Conservation (phyloP, 2,329 filamentous ascomycete species). For the Aureobasidium pullulans region DNA sequence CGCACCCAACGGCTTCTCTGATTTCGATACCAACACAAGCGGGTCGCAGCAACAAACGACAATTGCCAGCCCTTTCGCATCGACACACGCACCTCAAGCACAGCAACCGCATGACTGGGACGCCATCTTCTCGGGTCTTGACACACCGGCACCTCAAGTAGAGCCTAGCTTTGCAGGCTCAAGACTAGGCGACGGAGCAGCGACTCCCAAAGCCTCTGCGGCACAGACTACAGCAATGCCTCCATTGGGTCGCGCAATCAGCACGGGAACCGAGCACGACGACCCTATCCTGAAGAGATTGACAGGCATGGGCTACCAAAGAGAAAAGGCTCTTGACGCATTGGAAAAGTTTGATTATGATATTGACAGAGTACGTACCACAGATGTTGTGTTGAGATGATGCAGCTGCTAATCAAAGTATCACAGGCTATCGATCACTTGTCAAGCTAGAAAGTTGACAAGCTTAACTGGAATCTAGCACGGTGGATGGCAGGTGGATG, state of each 20-base stretch:
- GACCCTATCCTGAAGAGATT: slow-evolving; percentile 86
- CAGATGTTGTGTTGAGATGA: background rate
- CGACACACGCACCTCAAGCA: slow-evolving; percentile 20
- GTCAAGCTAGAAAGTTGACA: slow-evolving; percentile 13
- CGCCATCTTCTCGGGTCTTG: slow-evolving; percentile 78
- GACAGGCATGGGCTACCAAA: slow-evolving; percentile 79
- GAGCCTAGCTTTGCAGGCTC: background rate
- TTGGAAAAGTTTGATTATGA: slow-evolving; percentile 96
- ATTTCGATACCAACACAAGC: slow-evolving; percentile 19
- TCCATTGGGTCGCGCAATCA: slow-evolving; percentile 59
- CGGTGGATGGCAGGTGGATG: slow-evolving; percentile 1
- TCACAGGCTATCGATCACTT: slow-evolving; percentile 17
- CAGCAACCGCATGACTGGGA: slow-evolving; percentile 75
- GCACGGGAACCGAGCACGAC: slow-evolving; percentile 70
- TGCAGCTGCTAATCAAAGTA: background rate
- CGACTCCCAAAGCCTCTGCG: slow-evolving; percentile 13
- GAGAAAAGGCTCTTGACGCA: slow-evolving; percentile 66
- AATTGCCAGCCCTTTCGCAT: slow-evolving; percentile 17
- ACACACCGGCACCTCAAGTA: slow-evolving; percentile 38
- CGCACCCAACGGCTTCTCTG: slow-evolving; percentile 23
- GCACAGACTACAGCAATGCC: slow-evolving; percentile 24
- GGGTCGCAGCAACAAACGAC: slow-evolving; percentile 20
- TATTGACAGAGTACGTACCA: slow-evolving; percentile 70
- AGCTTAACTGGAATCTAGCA: slow-evolving; percentile 4
- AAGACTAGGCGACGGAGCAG: slow-evolving; percentile 16